Evolutionary conservation across 2,329 filamentous ascomycete species (phyloP).

Genomic region (Pseudogymnoascus sp.): DNA sequence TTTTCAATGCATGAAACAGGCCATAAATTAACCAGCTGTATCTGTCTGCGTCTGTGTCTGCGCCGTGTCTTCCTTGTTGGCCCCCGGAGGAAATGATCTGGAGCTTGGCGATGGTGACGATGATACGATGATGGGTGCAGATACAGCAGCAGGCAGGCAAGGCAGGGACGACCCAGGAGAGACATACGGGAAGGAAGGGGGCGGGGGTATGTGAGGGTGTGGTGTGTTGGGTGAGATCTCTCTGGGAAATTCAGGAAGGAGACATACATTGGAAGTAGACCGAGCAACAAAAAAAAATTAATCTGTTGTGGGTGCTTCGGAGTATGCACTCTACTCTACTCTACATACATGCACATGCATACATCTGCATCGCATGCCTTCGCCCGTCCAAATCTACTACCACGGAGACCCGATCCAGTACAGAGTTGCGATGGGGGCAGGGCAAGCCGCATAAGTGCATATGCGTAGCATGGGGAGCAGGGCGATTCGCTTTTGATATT

Average conservation of each 20-base stretch:
- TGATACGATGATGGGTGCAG: background rate
- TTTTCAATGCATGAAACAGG: slow-evolving; percentile 1
- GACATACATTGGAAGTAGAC: background rate
- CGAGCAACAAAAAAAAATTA: background rate
- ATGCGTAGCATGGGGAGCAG: background rate
- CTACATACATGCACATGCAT: background rate
- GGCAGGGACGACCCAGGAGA: background rate
- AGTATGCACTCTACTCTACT: background rate
- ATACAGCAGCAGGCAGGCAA: background rate
- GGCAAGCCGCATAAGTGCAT: slow-evolving; percentile 1
- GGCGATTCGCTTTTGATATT: slow-evolving; percentile 2
- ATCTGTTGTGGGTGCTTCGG: background rate
- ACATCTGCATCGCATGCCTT: background rate
- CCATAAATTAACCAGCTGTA: slow-evolving; percentile 2
- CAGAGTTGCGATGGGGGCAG: background rate
- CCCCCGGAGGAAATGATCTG: background rate
- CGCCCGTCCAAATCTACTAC: background rate
- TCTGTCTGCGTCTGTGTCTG: background rate
- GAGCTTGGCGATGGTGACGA: slow-evolving; percentile 3
- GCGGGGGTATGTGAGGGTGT: background rate
- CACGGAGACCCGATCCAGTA: background rate
- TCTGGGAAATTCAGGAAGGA: background rate
- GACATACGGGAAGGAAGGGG: background rate
- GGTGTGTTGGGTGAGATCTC: background rate
- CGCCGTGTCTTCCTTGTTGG: background rate